Conservation (phyloP, 2,329 filamentous ascomycete genomes). For the Diaporthe helianthi region DNA sequence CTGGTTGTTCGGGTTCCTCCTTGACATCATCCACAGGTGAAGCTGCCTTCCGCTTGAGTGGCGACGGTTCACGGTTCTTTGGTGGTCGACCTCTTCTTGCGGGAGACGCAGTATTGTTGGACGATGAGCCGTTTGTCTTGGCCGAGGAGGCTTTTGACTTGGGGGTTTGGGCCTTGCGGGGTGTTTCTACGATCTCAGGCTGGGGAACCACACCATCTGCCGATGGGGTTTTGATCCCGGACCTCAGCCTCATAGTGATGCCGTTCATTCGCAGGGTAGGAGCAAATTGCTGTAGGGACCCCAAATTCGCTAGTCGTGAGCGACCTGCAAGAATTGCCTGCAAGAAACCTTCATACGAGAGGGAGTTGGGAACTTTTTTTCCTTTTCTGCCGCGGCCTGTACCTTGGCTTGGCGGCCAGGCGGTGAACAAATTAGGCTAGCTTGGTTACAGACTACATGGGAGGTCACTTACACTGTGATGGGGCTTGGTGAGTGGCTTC, state of each 20-base stretch:
- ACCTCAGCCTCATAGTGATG: conserved; percentile 33
- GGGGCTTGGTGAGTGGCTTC: too few species aligned
- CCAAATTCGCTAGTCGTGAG: not conserved
- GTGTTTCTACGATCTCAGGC: conserved; percentile 22
- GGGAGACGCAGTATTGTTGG: conserved; percentile 6
- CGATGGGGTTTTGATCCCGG: conserved; percentile 34
- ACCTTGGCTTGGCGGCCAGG: conserved; percentile 12
- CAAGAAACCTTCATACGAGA: not conserved
- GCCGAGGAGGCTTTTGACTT: conserved; percentile 21
- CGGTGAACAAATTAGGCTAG: conserved; percentile 20
- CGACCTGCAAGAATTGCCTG: not conserved
- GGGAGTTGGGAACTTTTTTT: conserved; percentile 34
- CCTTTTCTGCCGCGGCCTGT: conserved; percentile 33
- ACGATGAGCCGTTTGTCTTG: not conserved
- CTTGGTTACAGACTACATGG: not conserved
- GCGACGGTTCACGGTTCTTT: conserved; percentile 24
- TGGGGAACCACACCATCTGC: conserved; percentile 29
- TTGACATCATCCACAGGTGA: conserved; percentile 59
- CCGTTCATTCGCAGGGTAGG: conserved; percentile 17
- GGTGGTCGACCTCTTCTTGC: conserved; percentile 13
- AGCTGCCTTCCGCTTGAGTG: conserved; percentile 68
- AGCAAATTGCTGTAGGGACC: conserved; percentile 1
- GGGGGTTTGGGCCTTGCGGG: conserved; percentile 13
- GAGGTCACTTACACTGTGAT: not conserved
- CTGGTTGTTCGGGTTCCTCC: conserved; percentile 29